These are phyloP conservation scores for Moringa oleifera DNA, from an alignment of 345 rosid genomes.

Conservation along the genomic window DNA sequence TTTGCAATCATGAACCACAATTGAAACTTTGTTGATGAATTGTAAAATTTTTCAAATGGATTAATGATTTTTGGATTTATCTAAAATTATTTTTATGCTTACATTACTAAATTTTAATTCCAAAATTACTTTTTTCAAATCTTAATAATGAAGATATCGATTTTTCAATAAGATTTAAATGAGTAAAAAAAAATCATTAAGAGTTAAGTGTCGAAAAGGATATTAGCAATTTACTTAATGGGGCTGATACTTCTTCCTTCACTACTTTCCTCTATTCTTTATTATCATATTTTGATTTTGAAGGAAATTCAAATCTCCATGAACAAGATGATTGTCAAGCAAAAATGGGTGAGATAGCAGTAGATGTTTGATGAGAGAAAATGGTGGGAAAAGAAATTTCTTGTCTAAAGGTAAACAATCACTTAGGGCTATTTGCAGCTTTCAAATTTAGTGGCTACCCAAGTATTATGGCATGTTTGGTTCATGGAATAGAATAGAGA, in stretches of 20 bases:
- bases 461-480: too few species aligned
- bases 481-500: too few species aligned
- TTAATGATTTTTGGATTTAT: slow-evolving; percentile 6
- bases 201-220: slow-evolving; percentile 44
- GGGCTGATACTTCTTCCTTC: slow-evolving; percentile 94
- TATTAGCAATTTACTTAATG: slow-evolving; percentile 39
- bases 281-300: slow-evolving; percentile 50
- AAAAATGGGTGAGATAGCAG: slow-evolving; percentile 32
- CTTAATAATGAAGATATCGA: neutral
- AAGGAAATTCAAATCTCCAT: slow-evolving; percentile 31
- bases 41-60: slow-evolving; percentile 6
- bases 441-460: slow-evolving; percentile 45
- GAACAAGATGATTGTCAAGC: slow-evolving; percentile 36
- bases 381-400: slow-evolving; percentile 47
- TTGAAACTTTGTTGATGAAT: neutral
- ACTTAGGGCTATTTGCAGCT: slow-evolving; percentile 45
- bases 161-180: slow-evolving; percentile 43
- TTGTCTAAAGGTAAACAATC: slow-evolving; percentile 74
- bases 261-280: slow-evolving; percentile 85
- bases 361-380: slow-evolving; percentile 46
- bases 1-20: neutral
- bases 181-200: slow-evolving; percentile 43
- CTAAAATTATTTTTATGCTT: slow-evolving; percentile 2
- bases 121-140: neutral
- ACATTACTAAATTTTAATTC: neutral